A percentile compares a stretch with the other conserved stretches of the same genome.
These are phyloP conservation scores for Tolypocladium cylindrosporum DNA, from an alignment of 2,329 filamentous ascomycete genomes.

Conservation along the genomic window DNA sequence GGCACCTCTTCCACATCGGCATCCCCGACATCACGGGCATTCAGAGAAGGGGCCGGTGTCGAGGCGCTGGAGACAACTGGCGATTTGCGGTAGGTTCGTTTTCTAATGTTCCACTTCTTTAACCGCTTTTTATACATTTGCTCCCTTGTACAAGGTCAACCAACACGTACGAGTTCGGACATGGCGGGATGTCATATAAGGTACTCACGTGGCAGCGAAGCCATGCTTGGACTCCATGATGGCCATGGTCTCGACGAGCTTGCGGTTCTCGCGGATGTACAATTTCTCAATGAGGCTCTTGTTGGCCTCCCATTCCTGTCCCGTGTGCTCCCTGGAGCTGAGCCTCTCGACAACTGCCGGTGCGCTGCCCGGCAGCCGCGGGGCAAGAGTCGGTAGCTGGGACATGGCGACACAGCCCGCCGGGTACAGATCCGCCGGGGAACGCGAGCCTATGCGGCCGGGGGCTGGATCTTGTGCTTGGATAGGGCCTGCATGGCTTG, in stretches of 20 bases:
- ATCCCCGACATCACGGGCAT: not conserved
- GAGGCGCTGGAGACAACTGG: not conserved
- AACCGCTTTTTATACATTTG: conserved; percentile 30
- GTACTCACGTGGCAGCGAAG: conserved; percentile 26
- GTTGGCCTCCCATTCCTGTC: conserved; percentile 23
- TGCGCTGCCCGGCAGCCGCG: conserved; percentile 19
- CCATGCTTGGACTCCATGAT: conserved; percentile 22
- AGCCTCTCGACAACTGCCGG: conserved; percentile 12
- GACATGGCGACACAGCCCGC: conserved; percentile 6
- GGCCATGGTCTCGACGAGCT: conserved; percentile 25
- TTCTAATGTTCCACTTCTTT: conserved; percentile 27
- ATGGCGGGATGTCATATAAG: not conserved
- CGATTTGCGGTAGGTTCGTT: conserved; percentile 21
- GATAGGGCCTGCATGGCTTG: not conserved
- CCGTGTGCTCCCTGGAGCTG: conserved; percentile 23
- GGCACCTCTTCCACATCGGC: conserved; percentile 1
- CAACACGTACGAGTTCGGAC: not conserved
- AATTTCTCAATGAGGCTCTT: conserved; percentile 20
- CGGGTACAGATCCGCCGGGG: not conserved
- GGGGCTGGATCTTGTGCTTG: not conserved
- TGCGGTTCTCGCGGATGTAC: conserved; percentile 24
- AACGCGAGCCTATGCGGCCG: conserved; percentile 1
- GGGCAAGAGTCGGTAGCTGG: conserved; percentile 20
- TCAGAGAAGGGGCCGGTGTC: conserved; percentile 2
- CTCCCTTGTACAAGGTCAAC: conserved; percentile 13